Conservation (phyloP, 2,329 filamentous ascomycete genomes). For the Clathrospora elynae region DNA sequence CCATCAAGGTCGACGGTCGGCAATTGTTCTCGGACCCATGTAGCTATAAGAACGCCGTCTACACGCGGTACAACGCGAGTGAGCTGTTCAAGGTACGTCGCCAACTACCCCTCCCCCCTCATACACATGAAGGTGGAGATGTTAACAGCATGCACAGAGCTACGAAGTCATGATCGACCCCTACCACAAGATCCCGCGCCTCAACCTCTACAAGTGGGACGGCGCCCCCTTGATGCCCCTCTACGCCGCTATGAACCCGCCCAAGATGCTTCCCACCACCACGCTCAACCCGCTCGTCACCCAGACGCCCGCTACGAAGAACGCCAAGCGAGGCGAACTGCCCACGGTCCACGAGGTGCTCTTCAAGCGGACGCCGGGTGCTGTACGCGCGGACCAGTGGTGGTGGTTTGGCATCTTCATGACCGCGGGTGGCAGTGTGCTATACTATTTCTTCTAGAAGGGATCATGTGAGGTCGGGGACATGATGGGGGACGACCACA, state of each 20-base stretch:
- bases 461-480: too few relatives aligned
- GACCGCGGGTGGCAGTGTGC: slow-evolving; percentile 54
- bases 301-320: slow-evolving; percentile 43
- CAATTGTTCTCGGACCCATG: slow-evolving; percentile 71
- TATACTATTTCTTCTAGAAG: slow-evolving; percentile 53
- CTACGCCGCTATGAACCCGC: slow-evolving; percentile 67
- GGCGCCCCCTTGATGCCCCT: slow-evolving; percentile 70
- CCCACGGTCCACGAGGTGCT: slow-evolving; percentile 51
- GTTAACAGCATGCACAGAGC: slow-evolving; percentile 35
- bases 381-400: slow-evolving; percentile 52
- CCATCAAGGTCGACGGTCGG: slow-evolving; percentile 69
- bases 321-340: slow-evolving; percentile 44
- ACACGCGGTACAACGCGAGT: slow-evolving; percentile 69
- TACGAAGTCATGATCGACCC: slow-evolving; percentile 59
- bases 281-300: slow-evolving; percentile 64
- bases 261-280: slow-evolving; percentile 71
- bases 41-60: slow-evolving; percentile 58
- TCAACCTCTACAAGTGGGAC: slow-evolving; percentile 68
- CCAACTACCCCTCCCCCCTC: too few relatives aligned
- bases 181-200: slow-evolving; percentile 65
- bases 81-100: slow-evolving; percentile 64
- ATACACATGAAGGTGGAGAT: not conserved
- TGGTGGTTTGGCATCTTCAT: slow-evolving; percentile 59
- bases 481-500: too few relatives aligned
- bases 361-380: slow-evolving; percentile 40